phyloP scores from a whole-genome alignment of 75 land plant species.

The Adiantum capillusveneris region DNA sequence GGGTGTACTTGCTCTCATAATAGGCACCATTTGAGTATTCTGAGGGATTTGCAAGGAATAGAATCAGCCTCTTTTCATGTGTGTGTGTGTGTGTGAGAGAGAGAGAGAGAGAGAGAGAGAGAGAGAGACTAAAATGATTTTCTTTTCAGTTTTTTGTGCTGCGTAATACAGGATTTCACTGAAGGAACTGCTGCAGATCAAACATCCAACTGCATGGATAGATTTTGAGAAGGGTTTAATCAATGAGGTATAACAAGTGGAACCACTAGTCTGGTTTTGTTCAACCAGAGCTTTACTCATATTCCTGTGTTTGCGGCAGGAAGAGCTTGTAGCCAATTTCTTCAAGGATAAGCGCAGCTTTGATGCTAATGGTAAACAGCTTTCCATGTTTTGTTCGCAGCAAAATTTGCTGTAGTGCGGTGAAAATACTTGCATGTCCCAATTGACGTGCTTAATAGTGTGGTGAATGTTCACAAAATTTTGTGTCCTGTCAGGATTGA shows the following conservation, averaged over 20 bases:
- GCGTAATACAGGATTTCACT: conserved; percentile 53
- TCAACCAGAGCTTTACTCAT: no score
- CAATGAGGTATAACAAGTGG: conserved; percentile 63
- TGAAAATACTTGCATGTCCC: no score
- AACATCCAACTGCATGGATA: conserved; percentile 93
- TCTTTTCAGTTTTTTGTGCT: background rate
- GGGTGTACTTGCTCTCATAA: no score
- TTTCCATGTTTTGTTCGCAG: no score
- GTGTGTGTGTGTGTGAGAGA: background rate
- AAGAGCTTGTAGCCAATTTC: conserved; percentile 52
- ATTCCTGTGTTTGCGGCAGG: conserved; percentile 23
- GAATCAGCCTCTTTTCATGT: background rate
- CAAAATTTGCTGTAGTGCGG: no score
- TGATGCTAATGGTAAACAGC: conserved; percentile 85
- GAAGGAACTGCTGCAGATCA: conserved; percentile 68
- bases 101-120: conserved; percentile 1
- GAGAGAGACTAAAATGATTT: conserved; percentile 2
- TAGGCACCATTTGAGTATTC: no score
- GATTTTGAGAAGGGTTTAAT: conserved; percentile 89
- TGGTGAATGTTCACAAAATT: no score
- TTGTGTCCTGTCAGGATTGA: conserved; percentile 46
- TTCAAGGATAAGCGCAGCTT: conserved; percentile 74
- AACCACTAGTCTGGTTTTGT: no score
- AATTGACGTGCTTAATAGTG: no score
- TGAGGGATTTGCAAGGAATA: no score